Evolutionary conservation across 345 rosid species (phyloP).

Genomic region (Eucalyptus lansdowneana): DNA sequence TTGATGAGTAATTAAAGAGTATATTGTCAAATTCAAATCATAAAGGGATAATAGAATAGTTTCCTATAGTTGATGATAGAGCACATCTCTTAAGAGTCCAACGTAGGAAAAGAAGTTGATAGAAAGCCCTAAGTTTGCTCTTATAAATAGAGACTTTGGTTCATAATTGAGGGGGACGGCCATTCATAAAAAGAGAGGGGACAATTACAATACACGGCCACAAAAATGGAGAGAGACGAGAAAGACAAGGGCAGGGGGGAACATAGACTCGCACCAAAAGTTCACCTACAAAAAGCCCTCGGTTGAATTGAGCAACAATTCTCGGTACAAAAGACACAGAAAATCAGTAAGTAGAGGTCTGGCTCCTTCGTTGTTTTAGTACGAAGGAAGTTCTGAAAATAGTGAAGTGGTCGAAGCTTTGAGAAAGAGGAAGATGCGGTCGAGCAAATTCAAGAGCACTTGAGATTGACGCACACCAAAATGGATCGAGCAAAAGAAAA

Average conservation of each 20-base stretch:
- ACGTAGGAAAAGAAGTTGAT: background rate
- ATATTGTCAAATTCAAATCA: background rate
- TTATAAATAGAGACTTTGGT: too few species aligned
- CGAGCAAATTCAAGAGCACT: background rate
- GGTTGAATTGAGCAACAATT: background rate
- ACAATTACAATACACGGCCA: background rate
- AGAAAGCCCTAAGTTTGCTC: background rate
- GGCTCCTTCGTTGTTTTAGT: background rate
- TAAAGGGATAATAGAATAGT: background rate
- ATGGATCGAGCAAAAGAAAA: too few species aligned
- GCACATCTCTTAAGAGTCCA: background rate
- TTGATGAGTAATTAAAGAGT: background rate
- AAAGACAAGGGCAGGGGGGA: background rate
- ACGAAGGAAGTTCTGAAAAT: background rate
- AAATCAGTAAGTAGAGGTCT: too few species aligned
- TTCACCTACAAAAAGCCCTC: background rate
- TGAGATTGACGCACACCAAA: background rate
- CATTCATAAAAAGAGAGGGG: background rate
- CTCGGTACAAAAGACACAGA: background rate
- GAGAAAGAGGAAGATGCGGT: background rate
- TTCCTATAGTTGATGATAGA: background rate
- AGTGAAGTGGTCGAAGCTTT: background rate
- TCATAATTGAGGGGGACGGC: background rate
- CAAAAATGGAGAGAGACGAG: background rate
- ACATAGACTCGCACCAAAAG: background rate